Percentiles rank a stretch among this genome's conserved stretches.
Conservation (phyloP, 1,139 yeast genomes). For the Nakaseomyces delphensis region DNA sequence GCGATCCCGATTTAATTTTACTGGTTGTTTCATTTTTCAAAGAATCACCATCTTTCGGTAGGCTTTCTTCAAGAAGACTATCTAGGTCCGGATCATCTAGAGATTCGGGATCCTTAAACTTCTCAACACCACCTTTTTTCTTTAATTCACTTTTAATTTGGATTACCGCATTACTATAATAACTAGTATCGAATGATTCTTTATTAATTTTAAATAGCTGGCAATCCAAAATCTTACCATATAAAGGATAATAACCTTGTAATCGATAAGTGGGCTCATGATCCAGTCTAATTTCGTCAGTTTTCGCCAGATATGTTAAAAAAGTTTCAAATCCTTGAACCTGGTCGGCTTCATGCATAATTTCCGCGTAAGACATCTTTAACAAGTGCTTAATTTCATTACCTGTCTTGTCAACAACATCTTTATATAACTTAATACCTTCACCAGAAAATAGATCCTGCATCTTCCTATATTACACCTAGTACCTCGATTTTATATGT, state of each 20-base stretch:
- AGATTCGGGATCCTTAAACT: slow-evolving; percentile 3
- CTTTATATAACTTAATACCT: background rate
- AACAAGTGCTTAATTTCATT: background rate
- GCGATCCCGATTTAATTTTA: background rate
- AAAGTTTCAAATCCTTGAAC: background rate
- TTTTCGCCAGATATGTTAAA: background rate
- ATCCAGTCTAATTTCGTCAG: background rate
- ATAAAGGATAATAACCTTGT: slow-evolving; percentile 1
- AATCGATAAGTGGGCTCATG: background rate
- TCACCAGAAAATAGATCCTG: no score
- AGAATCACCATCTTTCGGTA: background rate
- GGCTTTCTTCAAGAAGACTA: slow-evolving; percentile 1
- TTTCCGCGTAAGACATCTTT: background rate
- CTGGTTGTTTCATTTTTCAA: background rate
- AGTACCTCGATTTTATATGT: no score
- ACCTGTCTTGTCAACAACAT: background rate
- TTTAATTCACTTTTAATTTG: background rate
- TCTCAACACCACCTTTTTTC: background rate
- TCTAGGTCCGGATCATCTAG: slow-evolving; percentile 5
- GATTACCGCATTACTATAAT: background rate
- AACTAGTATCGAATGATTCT: background rate
- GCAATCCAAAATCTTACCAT: background rate
- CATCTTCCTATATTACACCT: no score
- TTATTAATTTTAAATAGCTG: background rate
- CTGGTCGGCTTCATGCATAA: background rate